Percentiles rank a stretch among this genome's conserved stretches.
These are phyloP conservation scores for Lasiosphaeria ovina DNA, from an alignment of 495 filamentous ascomycete genomes.

Conservation along the genomic window DNA sequence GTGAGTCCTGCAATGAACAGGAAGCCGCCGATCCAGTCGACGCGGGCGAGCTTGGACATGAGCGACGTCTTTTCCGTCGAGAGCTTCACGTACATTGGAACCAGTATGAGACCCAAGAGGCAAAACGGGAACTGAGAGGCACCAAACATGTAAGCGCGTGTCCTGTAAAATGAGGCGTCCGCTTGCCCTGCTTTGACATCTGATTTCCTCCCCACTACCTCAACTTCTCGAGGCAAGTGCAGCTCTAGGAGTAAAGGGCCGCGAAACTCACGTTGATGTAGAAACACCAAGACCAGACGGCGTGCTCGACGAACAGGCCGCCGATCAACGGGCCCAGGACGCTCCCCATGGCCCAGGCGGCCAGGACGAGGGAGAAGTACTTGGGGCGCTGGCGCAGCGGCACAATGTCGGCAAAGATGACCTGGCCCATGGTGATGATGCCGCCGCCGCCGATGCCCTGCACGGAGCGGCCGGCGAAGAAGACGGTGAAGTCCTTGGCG, in stretches of 20 bases:
- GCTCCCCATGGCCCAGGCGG: conserved; percentile 68
- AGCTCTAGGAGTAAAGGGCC: background rate
- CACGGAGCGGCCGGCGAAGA: conserved; percentile 73
- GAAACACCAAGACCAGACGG: conserved; percentile 42
- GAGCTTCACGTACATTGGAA: conserved; percentile 37
- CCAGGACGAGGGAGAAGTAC: conserved; percentile 42
- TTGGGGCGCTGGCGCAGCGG: conserved; percentile 40
- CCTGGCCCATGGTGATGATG: conserved; percentile 77
- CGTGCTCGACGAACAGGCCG: conserved; percentile 64
- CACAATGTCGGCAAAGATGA: conserved; percentile 58
- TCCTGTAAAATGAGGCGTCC: too few species aligned
- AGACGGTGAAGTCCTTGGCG: conserved; percentile 49
- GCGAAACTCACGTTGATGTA: conserved; percentile 33
- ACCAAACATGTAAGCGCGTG: too few species aligned
- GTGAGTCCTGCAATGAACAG: conserved; percentile 48
- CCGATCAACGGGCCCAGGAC: conserved; percentile 74
- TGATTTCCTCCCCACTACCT: background rate
- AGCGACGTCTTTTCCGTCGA: conserved; percentile 30
- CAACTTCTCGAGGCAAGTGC: background rate
- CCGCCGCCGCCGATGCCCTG: conserved; percentile 85
- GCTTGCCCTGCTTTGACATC: background rate
- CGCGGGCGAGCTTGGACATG: conserved; percentile 30
- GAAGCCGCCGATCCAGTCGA: conserved; percentile 43
- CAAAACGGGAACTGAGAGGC: conserved; percentile 36
- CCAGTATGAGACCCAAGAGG: conserved; percentile 32